Evolutionary conservation across 1,284 basidiomycete species (phyloP), one percentile per base, ranked within the genome.

Genomic region (Ustilago tritici): DNA sequence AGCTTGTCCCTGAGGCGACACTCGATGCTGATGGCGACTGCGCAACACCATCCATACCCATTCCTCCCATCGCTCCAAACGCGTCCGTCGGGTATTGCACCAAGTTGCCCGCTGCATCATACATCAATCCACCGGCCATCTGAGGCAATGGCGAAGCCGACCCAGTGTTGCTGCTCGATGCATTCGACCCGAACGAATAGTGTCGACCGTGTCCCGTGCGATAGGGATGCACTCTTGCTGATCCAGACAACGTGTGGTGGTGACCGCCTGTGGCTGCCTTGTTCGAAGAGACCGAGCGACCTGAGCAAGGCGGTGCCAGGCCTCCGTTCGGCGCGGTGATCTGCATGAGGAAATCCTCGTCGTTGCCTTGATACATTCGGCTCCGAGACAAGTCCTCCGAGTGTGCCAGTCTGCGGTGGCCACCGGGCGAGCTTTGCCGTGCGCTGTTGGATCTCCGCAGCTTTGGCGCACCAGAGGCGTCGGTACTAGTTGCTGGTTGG

Each of bases 291-390:
- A 70, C 68, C 12, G 65, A 65, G 52, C 73, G 61, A 4, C 69
- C 74, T 6, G 73, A 52, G 32, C 69, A 61, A 11, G 81, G 81
- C 31, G 82, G 82, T 15, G 80, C 82, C 35, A 83, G 71, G 11
- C 75, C 71, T 11, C 82, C 82, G 40, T 83, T 73, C 15, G 80
- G 77, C 7, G 79, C 77, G 2, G 82, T 83, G 68, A 83, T 82
- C 57, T 76, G 64, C 14, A 63, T 46, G 2, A 82, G 61, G 59
- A 80, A 83, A 43, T 82, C 75, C 31, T 64, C 74, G 23, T 65
- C 62, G 12, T 67, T 57, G 17, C 79, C 75, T 65, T 69, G 70
- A 17, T 63, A 70, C 61, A 73, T 61, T 32, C 80, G 74, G 15
- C 74, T 69, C 34, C 72, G 56, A 5, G 78, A 78, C 10, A 83